Evolutionary conservation across 1,284 basidiomycete species (phyloP).

Genomic region (Jaminaea rosea): DNA sequence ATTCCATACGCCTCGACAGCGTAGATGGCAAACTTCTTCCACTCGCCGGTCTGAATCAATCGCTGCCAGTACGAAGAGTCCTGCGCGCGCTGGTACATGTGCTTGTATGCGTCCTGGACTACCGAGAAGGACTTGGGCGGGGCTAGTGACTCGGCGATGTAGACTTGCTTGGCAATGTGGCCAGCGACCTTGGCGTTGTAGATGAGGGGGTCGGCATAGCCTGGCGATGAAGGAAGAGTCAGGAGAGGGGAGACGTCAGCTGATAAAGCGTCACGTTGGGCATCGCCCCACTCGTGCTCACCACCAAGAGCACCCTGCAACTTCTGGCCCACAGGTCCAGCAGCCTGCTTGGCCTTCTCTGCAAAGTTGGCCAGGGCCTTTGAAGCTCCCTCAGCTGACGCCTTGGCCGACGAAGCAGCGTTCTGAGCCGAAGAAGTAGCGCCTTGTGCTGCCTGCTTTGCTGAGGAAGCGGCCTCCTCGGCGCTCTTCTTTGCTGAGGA

Average conservation of each 20-base stretch:
- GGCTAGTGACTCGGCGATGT: slow-evolving; percentile 74
- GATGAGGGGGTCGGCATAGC: slow-evolving; percentile 31
- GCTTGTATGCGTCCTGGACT: slow-evolving; percentile 63
- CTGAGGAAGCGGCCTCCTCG: too few species aligned
- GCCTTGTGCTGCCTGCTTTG: too few species aligned
- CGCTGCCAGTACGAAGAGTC: slow-evolving; percentile 64
- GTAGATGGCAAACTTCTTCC: slow-evolving; percentile 66
- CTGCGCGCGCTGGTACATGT: slow-evolving; percentile 62
- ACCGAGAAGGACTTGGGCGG: slow-evolving; percentile 64
- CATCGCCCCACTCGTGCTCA: slow-evolving; percentile 15
- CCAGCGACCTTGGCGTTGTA: slow-evolving; percentile 59
- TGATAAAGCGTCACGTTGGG: not conserved
- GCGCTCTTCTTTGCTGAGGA: too few species aligned
- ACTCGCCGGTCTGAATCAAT: slow-evolving; percentile 64
- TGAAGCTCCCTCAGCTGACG: slow-evolving; percentile 2
- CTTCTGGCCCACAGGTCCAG: slow-evolving; percentile 27
- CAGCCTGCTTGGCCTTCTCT: slow-evolving; percentile 33
- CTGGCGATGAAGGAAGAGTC: not conserved
- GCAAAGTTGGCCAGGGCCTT: slow-evolving; percentile 19
- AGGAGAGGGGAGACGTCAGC: not conserved
- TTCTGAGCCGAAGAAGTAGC: too few species aligned
- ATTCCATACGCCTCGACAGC: slow-evolving; percentile 80
- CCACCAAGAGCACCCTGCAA: slow-evolving; percentile 31
- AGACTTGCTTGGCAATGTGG: slow-evolving; percentile 81
- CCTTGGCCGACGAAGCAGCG: slow-evolving; percentile 3